These are phyloP conservation scores for Aquilaria sinensis DNA, from an alignment of 345 rosid species.

Conservation along the genomic window DNA sequence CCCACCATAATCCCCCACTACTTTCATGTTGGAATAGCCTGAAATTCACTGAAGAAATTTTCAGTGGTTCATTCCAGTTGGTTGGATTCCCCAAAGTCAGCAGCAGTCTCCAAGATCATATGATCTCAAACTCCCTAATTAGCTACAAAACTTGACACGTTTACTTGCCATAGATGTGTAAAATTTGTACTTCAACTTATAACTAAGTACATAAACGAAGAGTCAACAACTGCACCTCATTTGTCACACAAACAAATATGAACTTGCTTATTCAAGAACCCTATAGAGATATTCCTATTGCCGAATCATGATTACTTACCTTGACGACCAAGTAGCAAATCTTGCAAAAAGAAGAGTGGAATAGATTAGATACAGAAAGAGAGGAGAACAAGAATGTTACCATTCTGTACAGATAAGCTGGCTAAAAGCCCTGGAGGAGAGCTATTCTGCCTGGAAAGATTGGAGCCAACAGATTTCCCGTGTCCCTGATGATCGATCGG, in stretches of 20 bases:
- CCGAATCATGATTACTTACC: too few species aligned
- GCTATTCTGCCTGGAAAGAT: constrained; percentile 67
- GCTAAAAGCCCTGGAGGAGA: constrained; percentile 75
- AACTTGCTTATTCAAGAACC: too few species aligned
- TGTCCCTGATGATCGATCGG: constrained; percentile 30
- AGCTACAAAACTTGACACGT: too few species aligned
- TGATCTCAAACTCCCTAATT: too few species aligned
- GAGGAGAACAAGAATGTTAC: constrained; percentile 33
- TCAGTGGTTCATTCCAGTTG: constrained; percentile 14
- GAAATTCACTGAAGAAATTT: constrained; percentile 24
- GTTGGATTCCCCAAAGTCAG: background rate
- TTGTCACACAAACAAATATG: too few species aligned
- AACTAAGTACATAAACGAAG: background rate
- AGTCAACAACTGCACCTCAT: background rate
- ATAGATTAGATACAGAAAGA: background rate
- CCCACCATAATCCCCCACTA: constrained; percentile 38
- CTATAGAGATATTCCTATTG: too few species aligned
- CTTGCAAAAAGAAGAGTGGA: too few species aligned
- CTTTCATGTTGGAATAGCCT: constrained; percentile 52
- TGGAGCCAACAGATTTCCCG: constrained; percentile 36
- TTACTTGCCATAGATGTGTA: too few species aligned
- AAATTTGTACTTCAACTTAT: background rate
- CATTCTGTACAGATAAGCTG: constrained; percentile 56
- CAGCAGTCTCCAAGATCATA: too few species aligned
- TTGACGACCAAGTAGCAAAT: too few species aligned